Conservation (phyloP, 306 rosid genomes). For the Argentina anserina region DNA sequence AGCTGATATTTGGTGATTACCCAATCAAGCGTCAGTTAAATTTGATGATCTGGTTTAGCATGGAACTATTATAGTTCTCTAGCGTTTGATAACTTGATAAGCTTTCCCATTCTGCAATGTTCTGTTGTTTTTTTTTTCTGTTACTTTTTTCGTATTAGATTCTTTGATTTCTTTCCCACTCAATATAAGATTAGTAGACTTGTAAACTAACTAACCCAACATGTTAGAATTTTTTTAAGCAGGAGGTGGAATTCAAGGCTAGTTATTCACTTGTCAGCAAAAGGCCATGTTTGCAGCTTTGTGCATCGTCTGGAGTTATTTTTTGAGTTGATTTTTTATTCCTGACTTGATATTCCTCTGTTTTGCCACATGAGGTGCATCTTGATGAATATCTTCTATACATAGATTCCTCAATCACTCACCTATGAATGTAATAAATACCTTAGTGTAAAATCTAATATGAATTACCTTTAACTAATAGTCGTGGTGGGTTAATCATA, state of each 20-base stretch:
- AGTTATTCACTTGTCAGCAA: background rate
- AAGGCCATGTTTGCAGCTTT: too few species aligned
- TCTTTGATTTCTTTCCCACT: background rate
- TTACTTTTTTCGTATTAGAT: background rate
- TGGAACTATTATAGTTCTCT: background rate
- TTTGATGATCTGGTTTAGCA: background rate
- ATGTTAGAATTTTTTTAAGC: background rate
- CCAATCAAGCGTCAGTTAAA: background rate
- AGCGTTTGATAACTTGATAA: background rate
- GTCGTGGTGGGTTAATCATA: too few species aligned
- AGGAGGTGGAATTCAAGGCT: background rate
- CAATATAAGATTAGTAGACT: background rate
- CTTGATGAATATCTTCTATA: too few species aligned
- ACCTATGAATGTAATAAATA: too few species aligned
- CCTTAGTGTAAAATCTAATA: too few species aligned
- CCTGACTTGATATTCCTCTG: too few species aligned
- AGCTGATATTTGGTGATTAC: background rate
- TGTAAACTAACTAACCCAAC: background rate
- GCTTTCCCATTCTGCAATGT: background rate
- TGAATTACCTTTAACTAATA: too few species aligned
- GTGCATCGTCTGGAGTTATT: too few species aligned
- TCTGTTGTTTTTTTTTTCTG: background rate
- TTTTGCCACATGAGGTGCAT: too few species aligned
- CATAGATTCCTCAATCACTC: too few species aligned
- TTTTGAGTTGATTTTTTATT: too few species aligned